Base-by-base conservation (phyloP, 1,139 yeast genomes). In the Yamadazyma atmosphaerica region DNA sequence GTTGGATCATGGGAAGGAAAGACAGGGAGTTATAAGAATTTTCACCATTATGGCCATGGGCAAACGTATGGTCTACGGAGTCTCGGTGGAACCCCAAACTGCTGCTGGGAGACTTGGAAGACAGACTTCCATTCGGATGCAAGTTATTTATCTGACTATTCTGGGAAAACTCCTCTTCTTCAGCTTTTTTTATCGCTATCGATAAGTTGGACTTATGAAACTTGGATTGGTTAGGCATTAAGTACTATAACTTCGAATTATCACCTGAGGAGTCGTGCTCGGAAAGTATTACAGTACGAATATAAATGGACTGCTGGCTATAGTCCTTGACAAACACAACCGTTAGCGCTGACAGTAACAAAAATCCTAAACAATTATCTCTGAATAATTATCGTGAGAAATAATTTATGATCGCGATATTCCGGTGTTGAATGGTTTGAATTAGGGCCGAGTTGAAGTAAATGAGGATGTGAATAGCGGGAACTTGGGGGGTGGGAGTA, bases 111-210 rank as follows among this genome's bases (percentile, higher is more conserved):
- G 49, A 44, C 38, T 27, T 16, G 11, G 31, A 28, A 16, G 19
- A 7, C 9, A 16, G 31, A 16, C 11, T 6, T 11, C 42, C 49
- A 32, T 45, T 44, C 36, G 27, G 35, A 26, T 32, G 33, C 7
- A 27, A 15, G 16, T 33, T 19, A 30, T 14, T 27, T 23, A 31
- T 25, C 18, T 35, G 34, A 33, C 23, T 36, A 21, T 47, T 47
- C 17, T 44, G 42, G 28, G 48, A 35, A 35, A 39, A 29, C 35
- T 50, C 48, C 36, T 49, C 45, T 38, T 46, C 50, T 36, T 70
- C 77, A 27, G 74, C 76, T 47, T 69, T 65, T 48, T 71, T 69
- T 36, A 72, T 70, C 38, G 77, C 77, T 42, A 72, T 56, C 33
- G 77, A 70, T 39, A 72, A 58, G 49, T 72, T 71, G 19, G 76